phyloP scores from a whole-genome alignment of 495 filamentous ascomycete genomes.

The Annulohypoxylon nitens region DNA sequence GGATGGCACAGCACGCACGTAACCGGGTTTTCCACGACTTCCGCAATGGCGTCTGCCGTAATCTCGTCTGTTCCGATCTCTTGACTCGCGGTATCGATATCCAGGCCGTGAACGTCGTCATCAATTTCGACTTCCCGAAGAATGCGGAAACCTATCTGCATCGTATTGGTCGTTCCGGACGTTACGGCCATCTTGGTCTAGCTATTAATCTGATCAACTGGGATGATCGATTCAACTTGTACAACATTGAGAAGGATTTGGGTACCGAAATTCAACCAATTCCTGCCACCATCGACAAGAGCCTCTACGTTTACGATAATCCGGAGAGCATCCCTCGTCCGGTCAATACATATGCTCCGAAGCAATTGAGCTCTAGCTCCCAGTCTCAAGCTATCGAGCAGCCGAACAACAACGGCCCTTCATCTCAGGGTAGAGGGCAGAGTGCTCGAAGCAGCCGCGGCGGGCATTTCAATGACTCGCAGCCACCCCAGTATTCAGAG shows the following conservation, averaged over 20 bases:
- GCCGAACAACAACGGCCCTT: slow-evolving; percentile 26
- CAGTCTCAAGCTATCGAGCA: slow-evolving; percentile 52
- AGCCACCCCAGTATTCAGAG: slow-evolving; percentile 47
- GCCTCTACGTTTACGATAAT: slow-evolving; percentile 96
- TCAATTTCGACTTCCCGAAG: slow-evolving; percentile 99
- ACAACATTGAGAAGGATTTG: slow-evolving; percentile 97
- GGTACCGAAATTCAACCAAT: slow-evolving; percentile 98
- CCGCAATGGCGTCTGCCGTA: slow-evolving; percentile 95
- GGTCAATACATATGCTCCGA: slow-evolving; percentile 59
- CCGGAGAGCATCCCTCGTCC: slow-evolving; percentile 94
- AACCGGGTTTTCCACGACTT: slow-evolving; percentile 99
- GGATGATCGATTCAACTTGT: slow-evolving; percentile 99
- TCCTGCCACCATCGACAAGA: slow-evolving; percentile 94
- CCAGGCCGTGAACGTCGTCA: slow-evolving; percentile 99
- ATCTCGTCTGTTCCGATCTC: slow-evolving; percentile 97
- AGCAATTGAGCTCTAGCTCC: slow-evolving; percentile 32
- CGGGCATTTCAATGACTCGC: slow-evolving; percentile 45
- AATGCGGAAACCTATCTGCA: slow-evolving; percentile 99
- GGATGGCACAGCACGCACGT: slow-evolving; percentile 96
- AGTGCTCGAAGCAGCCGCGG: slow-evolving; percentile 33
- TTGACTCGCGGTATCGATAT: slow-evolving; percentile 99
- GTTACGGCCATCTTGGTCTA: slow-evolving; percentile 95
- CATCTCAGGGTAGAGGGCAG: slow-evolving; percentile 45
- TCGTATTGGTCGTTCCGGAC: slow-evolving; percentile 96
- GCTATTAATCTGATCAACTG: slow-evolving; percentile 99